phyloP scores from a whole-genome alignment of 495 filamentous ascomycete species.

The Talaromyces adpressus region DNA sequence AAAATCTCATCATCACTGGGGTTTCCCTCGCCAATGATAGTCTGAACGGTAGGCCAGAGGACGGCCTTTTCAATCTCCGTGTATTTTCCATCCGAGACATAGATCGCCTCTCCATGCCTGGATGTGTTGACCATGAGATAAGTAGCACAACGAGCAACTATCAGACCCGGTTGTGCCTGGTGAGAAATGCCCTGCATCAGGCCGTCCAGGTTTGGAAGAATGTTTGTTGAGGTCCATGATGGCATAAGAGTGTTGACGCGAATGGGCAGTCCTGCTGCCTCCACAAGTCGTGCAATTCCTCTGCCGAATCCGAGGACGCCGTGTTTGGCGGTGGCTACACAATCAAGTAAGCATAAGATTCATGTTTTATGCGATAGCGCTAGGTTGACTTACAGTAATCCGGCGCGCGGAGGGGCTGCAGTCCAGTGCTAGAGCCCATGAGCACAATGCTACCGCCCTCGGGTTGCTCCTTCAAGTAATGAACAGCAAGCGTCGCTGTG shows the following conservation, averaged over 20 bases:
- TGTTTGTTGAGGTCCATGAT: conserved; percentile 33
- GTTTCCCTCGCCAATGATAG: background rate
- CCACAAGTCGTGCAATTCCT: conserved; percentile 15
- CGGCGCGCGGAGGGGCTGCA: conserved; percentile 27
- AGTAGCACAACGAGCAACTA: conserved; percentile 31
- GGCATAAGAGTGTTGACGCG: conserved; percentile 35
- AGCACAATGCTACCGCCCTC: conserved; percentile 30
- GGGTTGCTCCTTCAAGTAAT: conserved; percentile 32
- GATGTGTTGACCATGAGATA: conserved; percentile 26
- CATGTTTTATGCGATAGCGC: too few species aligned
- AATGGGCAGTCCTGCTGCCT: conserved; percentile 13
- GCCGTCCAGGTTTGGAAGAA: conserved; percentile 18
- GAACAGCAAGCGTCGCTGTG: conserved; percentile 27
- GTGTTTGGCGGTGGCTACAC: conserved; percentile 26
- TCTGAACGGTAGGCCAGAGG: background rate
- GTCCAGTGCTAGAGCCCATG: conserved; percentile 27
- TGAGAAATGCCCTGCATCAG: conserved; percentile 15
- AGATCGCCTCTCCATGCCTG: conserved; percentile 31
- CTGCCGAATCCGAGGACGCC: conserved; percentile 30
- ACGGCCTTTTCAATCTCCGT: conserved; percentile 29
- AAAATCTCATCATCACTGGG: conserved; percentile 3
- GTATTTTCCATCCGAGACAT: conserved; percentile 30
- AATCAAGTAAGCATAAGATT: too few species aligned
- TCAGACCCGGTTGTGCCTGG: conserved; percentile 22
- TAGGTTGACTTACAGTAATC: conserved; percentile 20